Percentiles rank a stretch among this genome's conserved stretches.
Evolutionary conservation across 2,329 filamentous ascomycete species (phyloP).

Genomic region (Stylonectria norvegica): DNA sequence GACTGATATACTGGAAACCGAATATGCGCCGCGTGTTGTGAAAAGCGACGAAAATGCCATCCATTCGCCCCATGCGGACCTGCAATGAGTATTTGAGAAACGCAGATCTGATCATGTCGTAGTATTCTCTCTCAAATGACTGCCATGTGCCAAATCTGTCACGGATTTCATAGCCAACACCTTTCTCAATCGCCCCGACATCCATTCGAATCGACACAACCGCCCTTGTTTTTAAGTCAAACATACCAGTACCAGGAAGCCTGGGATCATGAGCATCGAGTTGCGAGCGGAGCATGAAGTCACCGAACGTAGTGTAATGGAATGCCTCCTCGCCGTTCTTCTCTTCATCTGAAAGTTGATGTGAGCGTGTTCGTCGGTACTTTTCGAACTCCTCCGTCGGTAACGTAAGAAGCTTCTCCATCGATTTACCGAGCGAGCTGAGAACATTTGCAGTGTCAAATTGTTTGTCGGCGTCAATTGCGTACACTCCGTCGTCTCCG

Average conservation of each 20-base stretch:
- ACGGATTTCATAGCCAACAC: constrained; percentile 83
- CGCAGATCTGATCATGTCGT: constrained; percentile 91
- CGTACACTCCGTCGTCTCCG: constrained; percentile 82
- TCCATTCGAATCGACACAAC: constrained; percentile 93
- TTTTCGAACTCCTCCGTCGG: constrained; percentile 80
- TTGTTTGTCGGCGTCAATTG: constrained; percentile 94
- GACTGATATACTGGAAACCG: constrained; percentile 89
- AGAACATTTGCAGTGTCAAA: constrained; percentile 81
- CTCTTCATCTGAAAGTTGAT: constrained; percentile 68
- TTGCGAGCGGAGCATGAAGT: constrained; percentile 93
- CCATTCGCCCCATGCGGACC: constrained; percentile 96
- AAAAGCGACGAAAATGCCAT: constrained; percentile 95
- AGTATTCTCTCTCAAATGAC: constrained; percentile 93
- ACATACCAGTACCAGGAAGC: constrained; percentile 87
- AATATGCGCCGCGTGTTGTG: constrained; percentile 96
- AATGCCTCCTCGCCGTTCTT: constrained; percentile 72
- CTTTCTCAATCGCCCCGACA: constrained; percentile 64
- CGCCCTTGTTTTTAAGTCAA: constrained; percentile 92
- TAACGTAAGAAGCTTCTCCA: constrained; percentile 91
- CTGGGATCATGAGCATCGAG: constrained; percentile 85
- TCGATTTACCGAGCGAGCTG: constrained; percentile 88
- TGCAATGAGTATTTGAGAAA: constrained; percentile 97
- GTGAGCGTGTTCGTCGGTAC: constrained; percentile 67
- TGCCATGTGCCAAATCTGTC: constrained; percentile 73
- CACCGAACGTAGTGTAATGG: constrained; percentile 81